phyloP scores from a whole-genome alignment of 495 filamentous ascomycete genomes.

The Neurospora sp. region DNA sequence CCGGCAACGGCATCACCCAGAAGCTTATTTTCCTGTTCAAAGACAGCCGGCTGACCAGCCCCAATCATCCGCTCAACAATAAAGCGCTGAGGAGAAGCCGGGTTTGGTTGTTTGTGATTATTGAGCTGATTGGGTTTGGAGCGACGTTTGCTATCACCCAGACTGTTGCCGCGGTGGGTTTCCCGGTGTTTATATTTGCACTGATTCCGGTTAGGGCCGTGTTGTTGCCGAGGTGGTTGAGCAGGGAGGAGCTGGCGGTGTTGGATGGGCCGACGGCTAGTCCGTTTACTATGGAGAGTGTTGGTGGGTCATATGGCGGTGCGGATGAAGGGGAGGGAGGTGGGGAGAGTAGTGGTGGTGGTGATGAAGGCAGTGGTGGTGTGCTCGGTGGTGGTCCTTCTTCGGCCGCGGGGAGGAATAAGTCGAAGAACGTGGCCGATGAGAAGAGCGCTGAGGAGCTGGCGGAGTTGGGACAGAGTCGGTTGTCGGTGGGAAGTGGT shows the following conservation, averaged over 20 bases:
- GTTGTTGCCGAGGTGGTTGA: conserved; percentile 63
- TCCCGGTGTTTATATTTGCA: conserved; percentile 75
- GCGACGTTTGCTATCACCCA: conserved; percentile 93
- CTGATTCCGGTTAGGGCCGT: conserved; percentile 70
- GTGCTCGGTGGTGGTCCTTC: not conserved
- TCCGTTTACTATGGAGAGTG: conserved; percentile 76
- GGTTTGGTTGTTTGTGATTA: conserved; percentile 64
- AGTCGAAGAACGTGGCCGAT: not conserved
- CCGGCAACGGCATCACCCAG: conserved; percentile 70
- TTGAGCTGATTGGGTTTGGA: conserved; percentile 74
- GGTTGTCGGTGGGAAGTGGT: not conserved
- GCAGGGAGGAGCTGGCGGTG: conserved; percentile 52
- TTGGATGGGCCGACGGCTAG: conserved; percentile 78
- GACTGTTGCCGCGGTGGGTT: conserved; percentile 89
- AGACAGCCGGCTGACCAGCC: conserved; percentile 55
- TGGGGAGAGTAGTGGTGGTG: not conserved
- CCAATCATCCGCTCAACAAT: conserved; percentile 52
- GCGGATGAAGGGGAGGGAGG: not conserved
- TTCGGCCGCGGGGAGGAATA: not conserved
- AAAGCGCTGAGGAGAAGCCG: conserved; percentile 47
- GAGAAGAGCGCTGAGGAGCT: conserved; percentile 21
- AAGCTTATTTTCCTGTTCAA: conserved; percentile 68
- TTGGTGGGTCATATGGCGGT: conserved; percentile 56
- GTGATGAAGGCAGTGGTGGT: conserved; percentile 1
- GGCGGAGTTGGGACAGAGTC: conserved; percentile 25